Conservation (phyloP, 306 rosid genomes). For the Lathyrus oleraceus region DNA sequence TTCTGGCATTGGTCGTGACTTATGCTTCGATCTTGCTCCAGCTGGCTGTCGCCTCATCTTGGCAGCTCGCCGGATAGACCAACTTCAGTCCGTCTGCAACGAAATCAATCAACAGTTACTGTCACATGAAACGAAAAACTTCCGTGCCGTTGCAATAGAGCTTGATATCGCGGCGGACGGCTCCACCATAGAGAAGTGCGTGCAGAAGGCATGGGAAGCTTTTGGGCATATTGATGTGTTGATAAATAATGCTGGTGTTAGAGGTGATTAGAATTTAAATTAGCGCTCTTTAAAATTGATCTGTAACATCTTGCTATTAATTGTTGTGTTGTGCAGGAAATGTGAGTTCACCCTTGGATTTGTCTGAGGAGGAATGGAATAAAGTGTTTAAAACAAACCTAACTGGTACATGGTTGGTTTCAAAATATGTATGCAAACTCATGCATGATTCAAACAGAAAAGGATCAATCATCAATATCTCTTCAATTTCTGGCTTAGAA, state of each 20-base stretch:
- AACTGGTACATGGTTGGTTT: conserved; percentile 73
- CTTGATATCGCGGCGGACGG: neutral
- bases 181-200: neutral
- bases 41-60: neutral
- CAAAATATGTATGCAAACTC: conserved; percentile 55
- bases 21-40: neutral
- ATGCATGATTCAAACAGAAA: conserved; percentile 54
- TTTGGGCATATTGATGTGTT: neutral
- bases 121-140: no score
- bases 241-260: neutral
- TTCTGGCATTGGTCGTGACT: neutral
- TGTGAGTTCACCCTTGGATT: conserved; percentile 57
- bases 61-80: neutral
- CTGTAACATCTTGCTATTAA: neutral
- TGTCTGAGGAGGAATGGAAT: conserved; percentile 77
- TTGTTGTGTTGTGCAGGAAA: conserved; percentile 41
- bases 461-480: conserved; percentile 75
- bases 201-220: conserved; percentile 2
- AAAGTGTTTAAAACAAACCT: conserved; percentile 54
- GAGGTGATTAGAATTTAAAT: neutral
- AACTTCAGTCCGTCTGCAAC: neutral
- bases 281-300: neutral
- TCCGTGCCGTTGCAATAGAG: neutral
- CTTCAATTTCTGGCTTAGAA: conserved; percentile 62
- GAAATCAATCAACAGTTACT: neutral